Conservation (phyloP, 805 yeast genomes). For the Candida rishiriensis region DNA sequence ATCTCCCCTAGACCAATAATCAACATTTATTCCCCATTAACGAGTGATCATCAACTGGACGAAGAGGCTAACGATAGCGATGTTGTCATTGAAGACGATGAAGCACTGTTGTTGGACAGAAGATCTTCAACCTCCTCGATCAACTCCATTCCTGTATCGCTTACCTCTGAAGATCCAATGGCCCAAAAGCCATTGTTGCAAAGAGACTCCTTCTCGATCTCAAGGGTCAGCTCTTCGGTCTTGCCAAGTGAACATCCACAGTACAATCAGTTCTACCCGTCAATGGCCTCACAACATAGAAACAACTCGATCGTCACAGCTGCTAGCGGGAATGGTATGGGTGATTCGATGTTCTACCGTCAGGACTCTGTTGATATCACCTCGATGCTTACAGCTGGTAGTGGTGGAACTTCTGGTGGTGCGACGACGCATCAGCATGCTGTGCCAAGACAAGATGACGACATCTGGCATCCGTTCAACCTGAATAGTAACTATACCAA, state of each 20-base stretch:
- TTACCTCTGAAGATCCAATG: conserved; percentile 16
- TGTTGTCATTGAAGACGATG: not conserved
- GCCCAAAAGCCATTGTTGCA: conserved; percentile 14
- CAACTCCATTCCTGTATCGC: conserved; percentile 12
- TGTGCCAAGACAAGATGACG: conserved; percentile 5
- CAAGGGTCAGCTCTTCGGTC: conserved; percentile 9
- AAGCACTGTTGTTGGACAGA: conserved; percentile 4
- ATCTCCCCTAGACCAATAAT: not conserved
- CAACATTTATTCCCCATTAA: not conserved
- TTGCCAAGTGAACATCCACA: no score
- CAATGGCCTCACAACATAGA: not conserved
- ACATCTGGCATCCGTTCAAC: conserved; percentile 24
- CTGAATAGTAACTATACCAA: not conserved
- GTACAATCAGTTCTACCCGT: not conserved
- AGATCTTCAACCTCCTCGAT: conserved; percentile 16
- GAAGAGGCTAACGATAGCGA: not conserved
- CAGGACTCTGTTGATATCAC: conserved; percentile 21
- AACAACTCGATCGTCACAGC: conserved; percentile 1
- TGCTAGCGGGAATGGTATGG: not conserved
- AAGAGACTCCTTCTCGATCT: conserved; percentile 8
- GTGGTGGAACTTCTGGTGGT: conserved; percentile 4
- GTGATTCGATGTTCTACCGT: conserved; percentile 3
- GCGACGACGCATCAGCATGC: no score
- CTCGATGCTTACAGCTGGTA: conserved; percentile 9
- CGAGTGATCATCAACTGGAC: not conserved